A percentile compares a stretch with the other conserved stretches of the same genome.
Conservation (phyloP, 371 early-diverging fungal species). For the Rhizopus stolonifer region DNA sequence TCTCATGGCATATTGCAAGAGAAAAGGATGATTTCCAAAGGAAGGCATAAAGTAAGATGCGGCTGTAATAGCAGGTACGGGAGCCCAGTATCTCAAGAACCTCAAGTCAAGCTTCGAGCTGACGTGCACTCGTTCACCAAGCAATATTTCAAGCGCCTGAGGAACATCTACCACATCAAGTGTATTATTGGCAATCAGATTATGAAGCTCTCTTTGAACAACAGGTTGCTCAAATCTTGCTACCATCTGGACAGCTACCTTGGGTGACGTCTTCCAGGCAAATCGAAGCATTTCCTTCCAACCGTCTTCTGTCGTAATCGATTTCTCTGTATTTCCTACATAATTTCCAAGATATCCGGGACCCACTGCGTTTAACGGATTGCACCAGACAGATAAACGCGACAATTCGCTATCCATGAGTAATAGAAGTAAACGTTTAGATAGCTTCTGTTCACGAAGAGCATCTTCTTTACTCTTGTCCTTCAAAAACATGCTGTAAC, state of each 20-base stretch:
- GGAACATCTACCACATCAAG: slow-evolving; percentile 71
- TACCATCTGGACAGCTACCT: slow-evolving; percentile 79
- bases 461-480: slow-evolving; percentile 34
- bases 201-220: slow-evolving; percentile 69
- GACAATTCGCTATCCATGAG: slow-evolving; percentile 83
- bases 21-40: slow-evolving; percentile 74
- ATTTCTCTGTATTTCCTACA: slow-evolving; percentile 34
- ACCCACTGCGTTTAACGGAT: slow-evolving; percentile 54
- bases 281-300: slow-evolving; percentile 76
- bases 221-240: slow-evolving; percentile 69
- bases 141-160: slow-evolving; percentile 72
- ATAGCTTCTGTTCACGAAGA: slow-evolving; percentile 18
- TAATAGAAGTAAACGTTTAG: slow-evolving; percentile 58
- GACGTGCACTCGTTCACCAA: slow-evolving; percentile 52
- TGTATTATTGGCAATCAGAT: slow-evolving; percentile 62
- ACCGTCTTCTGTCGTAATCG: slow-evolving; percentile 27
- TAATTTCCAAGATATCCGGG: slow-evolving; percentile 32
- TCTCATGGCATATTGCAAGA: slow-evolving; percentile 92
- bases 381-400: slow-evolving; percentile 74
- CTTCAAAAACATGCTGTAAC: slow-evolving; percentile 46
- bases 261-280: slow-evolving; percentile 82
- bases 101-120: slow-evolving; percentile 40
- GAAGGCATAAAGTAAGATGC: slow-evolving; percentile 72
- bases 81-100: slow-evolving; percentile 87
- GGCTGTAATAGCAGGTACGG: slow-evolving; percentile 91